These are phyloP conservation scores for Pyrenophora teres DNA, from an alignment of 2,329 filamentous ascomycete genomes.

Conservation along the genomic window DNA sequence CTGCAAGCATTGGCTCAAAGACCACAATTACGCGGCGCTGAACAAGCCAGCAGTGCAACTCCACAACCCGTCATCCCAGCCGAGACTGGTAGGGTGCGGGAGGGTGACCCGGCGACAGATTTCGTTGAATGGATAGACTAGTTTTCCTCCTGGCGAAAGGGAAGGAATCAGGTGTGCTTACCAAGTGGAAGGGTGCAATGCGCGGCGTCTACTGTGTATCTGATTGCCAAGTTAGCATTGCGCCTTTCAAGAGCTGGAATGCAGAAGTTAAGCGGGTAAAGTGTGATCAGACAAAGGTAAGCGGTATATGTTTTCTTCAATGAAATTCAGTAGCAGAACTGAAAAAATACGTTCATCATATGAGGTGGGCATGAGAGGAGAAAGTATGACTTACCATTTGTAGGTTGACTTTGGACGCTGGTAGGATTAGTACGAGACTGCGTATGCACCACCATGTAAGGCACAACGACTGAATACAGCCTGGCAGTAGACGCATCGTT, in stretches of 20 bases:
- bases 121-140: slow-evolving; percentile 69
- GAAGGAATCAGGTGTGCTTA: slow-evolving; percentile 27
- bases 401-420: not conserved
- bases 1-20: slow-evolving; percentile 51
- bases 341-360: slow-evolving; percentile 54
- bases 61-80: slow-evolving; percentile 74
- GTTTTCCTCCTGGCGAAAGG: slow-evolving; percentile 59
- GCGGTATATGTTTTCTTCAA: slow-evolving; percentile 64
- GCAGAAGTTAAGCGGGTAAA: slow-evolving; percentile 3
- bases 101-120: slow-evolving; percentile 71
- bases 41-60: slow-evolving; percentile 59
- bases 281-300: slow-evolving; percentile 60
- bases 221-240: slow-evolving; percentile 24
- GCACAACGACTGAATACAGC: not conserved
- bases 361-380: slow-evolving; percentile 11
- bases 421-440: not conserved
- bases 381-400: slow-evolving; percentile 20
- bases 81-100: slow-evolving; percentile 66
- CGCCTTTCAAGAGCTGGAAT: slow-evolving; percentile 1
- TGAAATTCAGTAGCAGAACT: slow-evolving; percentile 67
- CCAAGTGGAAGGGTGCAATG: slow-evolving; percentile 3
- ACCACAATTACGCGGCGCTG: slow-evolving; percentile 61
- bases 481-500: not conserved
- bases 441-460: not conserved
- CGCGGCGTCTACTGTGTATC: not conserved